Conservation (phyloP, 2,329 filamentous ascomycete genomes). For the Pezicula radicicola region DNA sequence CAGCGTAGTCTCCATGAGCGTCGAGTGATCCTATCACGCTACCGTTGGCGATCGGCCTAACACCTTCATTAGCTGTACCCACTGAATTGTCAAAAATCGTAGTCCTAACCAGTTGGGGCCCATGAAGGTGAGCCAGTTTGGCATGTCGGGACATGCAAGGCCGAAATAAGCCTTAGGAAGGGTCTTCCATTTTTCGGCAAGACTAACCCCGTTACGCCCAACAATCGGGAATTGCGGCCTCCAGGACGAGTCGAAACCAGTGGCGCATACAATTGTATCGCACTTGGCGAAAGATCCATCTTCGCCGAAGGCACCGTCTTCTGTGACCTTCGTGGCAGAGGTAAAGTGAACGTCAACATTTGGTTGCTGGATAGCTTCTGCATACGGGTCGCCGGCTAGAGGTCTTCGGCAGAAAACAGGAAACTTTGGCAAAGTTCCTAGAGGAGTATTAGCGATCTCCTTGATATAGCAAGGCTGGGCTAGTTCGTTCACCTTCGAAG, state of each 20-base stretch:
- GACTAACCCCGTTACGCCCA: conserved; percentile 3
- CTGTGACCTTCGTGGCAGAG: not conserved
- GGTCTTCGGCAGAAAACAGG: not conserved
- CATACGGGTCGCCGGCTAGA: conserved; percentile 10
- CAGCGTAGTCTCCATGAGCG: not conserved
- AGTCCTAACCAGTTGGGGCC: conserved; percentile 4
- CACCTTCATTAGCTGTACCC: not conserved
- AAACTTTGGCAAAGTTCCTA: not conserved
- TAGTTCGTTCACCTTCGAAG: not conserved
- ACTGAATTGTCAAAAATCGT: not conserved
- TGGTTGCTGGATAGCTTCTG: not conserved
- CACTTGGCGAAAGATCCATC: not conserved
- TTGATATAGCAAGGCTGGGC: not conserved
- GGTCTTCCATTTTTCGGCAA: conserved; percentile 7
- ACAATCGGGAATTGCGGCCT: conserved; percentile 11
- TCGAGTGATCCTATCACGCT: not conserved
- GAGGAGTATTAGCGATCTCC: not conserved
- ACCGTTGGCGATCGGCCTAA: conserved; percentile 7
- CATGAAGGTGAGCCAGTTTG: conserved; percentile 3
- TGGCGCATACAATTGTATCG: conserved; percentile 31
- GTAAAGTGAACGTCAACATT: not conserved
- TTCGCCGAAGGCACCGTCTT: not conserved
- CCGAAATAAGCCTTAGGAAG: conserved; percentile 8
- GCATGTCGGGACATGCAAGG: conserved; percentile 4
- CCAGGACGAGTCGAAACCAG: conserved; percentile 21